Evolutionary conservation across 768 basidiomycete species (phyloP).

Genomic region (Fomitopsis serialis): DNA sequence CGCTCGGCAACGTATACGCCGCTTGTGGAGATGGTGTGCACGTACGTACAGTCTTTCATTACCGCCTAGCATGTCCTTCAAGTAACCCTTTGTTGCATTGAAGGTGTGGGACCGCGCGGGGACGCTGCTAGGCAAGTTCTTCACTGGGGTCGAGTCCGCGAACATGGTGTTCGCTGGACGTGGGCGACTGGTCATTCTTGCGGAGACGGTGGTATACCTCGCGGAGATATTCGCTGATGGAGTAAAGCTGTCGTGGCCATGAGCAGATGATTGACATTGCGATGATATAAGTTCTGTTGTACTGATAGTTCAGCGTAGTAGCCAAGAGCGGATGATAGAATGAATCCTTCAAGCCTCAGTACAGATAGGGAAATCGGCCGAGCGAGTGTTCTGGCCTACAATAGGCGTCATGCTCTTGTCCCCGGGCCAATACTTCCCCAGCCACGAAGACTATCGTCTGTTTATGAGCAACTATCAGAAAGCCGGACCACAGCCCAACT

Average conservation of each 20-base stretch:
- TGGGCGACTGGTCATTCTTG: slow-evolving; percentile 33
- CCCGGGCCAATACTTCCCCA: too few species aligned
- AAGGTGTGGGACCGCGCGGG: slow-evolving; percentile 53
- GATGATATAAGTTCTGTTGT: too few species aligned
- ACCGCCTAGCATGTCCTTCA: background rate
- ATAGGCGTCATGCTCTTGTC: too few species aligned
- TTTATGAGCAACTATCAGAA: too few species aligned
- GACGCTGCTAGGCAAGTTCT: slow-evolving; percentile 60
- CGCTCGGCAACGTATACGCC: slow-evolving; percentile 58
- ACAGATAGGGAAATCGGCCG: too few species aligned
- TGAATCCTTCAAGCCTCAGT: too few species aligned
- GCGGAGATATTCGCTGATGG: slow-evolving; percentile 31
- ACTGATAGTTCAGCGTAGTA: too few species aligned
- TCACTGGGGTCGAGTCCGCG: slow-evolving; percentile 34
- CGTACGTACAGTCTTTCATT: slow-evolving; percentile 23
- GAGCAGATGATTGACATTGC: background rate
- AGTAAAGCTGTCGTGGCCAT: slow-evolving; percentile 25
- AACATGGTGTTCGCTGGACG: slow-evolving; percentile 37
- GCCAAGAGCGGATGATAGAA: too few species aligned
- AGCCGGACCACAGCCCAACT: too few species aligned
- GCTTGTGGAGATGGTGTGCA: slow-evolving; percentile 69
- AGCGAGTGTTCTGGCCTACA: too few species aligned
- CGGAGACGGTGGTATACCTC: slow-evolving; percentile 34
- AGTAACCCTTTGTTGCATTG: background rate
- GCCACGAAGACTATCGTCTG: too few species aligned